phyloP scores from a whole-genome alignment of 1,284 basidiomycete species.

The Ustilago shanxiensis region DNA sequence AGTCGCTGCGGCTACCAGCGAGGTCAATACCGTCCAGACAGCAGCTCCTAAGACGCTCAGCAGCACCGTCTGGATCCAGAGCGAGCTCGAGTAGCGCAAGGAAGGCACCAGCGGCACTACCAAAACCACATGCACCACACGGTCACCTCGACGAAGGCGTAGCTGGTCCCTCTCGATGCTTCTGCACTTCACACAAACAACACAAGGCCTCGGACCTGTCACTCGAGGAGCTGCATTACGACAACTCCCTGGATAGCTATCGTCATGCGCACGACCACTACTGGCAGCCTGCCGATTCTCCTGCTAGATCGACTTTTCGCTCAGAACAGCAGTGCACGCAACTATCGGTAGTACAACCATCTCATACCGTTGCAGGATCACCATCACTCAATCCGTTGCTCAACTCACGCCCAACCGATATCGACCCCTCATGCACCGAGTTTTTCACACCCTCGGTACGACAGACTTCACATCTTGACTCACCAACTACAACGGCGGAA shows the following conservation, averaged over 20 bases:
- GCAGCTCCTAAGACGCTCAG: background rate
- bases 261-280: slow-evolving; percentile 15
- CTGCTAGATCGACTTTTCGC: background rate
- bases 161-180: slow-evolving; percentile 49
- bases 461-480: background rate
- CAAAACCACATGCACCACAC: slow-evolving; percentile 34
- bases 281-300: slow-evolving; percentile 17
- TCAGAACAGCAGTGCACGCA: background rate
- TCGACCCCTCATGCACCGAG: slow-evolving; percentile 4
- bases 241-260: slow-evolving; percentile 18
- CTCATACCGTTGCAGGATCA: background rate
- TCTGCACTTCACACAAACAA: slow-evolving; percentile 22
- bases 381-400: slow-evolving; percentile 2
- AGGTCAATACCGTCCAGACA: slow-evolving; percentile 20
- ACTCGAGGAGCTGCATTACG: slow-evolving; percentile 30
- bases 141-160: slow-evolving; percentile 16
- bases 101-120: background rate
- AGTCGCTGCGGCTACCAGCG: slow-evolving; percentile 37
- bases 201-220: slow-evolving; percentile 39
- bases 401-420: background rate
- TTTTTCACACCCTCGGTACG: slow-evolving; percentile 41
- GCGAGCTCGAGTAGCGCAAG: slow-evolving; percentile 9
- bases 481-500: background rate
- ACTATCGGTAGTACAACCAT: background rate
- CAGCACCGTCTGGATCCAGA: background rate